A percentile compares a stretch with the other conserved stretches of the same genome.
Evolutionary conservation across 2,329 filamentous ascomycete species (phyloP).

Genomic region (Chrysoporthe deuterocubensis): DNA sequence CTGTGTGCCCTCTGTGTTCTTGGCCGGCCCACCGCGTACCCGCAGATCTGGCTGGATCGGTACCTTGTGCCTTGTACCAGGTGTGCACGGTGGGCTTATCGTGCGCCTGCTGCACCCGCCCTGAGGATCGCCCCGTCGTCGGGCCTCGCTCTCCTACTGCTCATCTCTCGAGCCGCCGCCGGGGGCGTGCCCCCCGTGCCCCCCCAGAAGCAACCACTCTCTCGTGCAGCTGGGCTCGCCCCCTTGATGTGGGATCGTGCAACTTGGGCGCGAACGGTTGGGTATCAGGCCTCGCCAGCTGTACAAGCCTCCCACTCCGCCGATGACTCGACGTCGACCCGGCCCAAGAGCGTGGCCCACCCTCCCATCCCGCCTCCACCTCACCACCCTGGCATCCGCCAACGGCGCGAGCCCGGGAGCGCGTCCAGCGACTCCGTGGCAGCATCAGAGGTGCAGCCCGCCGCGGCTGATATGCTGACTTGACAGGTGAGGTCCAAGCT

Average conservation of each 20-base stretch:
- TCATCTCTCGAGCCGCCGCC: conserved; percentile 9
- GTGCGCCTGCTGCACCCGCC: background rate
- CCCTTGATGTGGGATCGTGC: conserved; percentile 17
- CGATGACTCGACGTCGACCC: conserved; percentile 18
- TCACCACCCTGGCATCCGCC: conserved; percentile 10
- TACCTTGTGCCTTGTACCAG: background rate
- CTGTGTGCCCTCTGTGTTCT: background rate
- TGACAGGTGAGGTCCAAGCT: background rate
- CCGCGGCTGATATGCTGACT: background rate
- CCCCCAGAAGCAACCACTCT: conserved; percentile 1
- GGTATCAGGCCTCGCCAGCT: conserved; percentile 18
- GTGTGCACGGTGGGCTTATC: background rate
- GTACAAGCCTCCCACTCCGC: conserved; percentile 18
- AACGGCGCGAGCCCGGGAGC: background rate
- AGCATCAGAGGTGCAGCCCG: background rate
- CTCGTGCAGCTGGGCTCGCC: conserved; percentile 14
- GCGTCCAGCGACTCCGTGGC: background rate
- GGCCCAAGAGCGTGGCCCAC: conserved; percentile 19
- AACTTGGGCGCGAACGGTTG: conserved; percentile 24
- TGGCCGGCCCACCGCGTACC: background rate
- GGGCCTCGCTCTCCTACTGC: too few species aligned
- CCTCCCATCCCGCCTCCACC: conserved; percentile 15
- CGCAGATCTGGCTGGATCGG: background rate
- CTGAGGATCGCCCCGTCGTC: conserved; percentile 7
- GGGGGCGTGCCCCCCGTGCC: too few species aligned